Evolutionary conservation across 768 basidiomycete species (phyloP), one percentile per base, ranked within the genome.

Genomic region (Termitomyces sp.): DNA sequence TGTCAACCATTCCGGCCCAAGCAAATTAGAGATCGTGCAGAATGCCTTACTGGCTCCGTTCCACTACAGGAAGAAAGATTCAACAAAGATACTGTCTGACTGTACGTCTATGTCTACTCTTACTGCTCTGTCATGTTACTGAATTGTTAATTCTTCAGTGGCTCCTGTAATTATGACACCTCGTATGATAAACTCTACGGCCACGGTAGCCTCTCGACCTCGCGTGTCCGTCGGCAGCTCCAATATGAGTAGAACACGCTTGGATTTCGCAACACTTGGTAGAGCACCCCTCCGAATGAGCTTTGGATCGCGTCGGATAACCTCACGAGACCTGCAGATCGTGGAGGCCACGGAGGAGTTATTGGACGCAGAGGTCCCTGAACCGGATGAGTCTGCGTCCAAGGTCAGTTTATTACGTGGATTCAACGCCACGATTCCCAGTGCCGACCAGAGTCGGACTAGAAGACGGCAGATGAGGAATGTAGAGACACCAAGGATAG

Each of bases 381-480:
- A 91, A 62, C 81, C 82, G 16, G 82, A 83, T 14, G 87, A 84
- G 39, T 77, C 87, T 30, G 86, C 87, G 5, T 78, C 80, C 16
- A 81, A 84, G 64, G 85, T 94, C 50, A 91, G 90, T 64, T 77
- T 98, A 34, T 73, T 97, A 41, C 84, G 88, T 44, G 96, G 96
- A 0, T 98, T 98, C 71, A 89, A 91, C 65, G 96, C 96, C 17
- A 98, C 96, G 2, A 89, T 97, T 42, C 96, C 96, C 12, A 90
- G 89, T 66, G 83, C 94, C 39, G 89, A 93, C 62, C 81, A 85
- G 66, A 80, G 91, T 53, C 86, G 89, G 59, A 76, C 83, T 14
- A 77, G 94, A 58, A 72, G 94, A 60, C 73, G 93, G 56, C 86
- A 91, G 68, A 83, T 89, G 71, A 79, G 94, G 57, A 89, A 85